Percentiles rank a stretch among this genome's conserved stretches.
These are phyloP conservation scores for Diaporthe ilicicola DNA, from an alignment of 2,329 filamentous ascomycete genomes.

Conservation along the genomic window DNA sequence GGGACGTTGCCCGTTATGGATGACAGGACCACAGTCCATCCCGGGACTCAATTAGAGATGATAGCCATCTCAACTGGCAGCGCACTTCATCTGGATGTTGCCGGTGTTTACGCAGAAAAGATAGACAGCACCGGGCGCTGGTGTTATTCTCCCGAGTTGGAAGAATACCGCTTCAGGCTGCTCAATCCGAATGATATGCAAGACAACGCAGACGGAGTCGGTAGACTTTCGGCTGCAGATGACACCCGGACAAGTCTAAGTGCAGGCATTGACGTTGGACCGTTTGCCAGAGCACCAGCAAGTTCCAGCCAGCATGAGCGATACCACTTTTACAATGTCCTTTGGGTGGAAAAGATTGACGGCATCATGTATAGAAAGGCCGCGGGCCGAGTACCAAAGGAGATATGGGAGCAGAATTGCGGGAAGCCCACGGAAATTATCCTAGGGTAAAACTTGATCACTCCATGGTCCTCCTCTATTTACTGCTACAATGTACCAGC, in stretches of 20 bases:
- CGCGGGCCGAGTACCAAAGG: background rate
- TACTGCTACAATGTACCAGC: too few relatives aligned
- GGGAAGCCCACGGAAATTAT: background rate
- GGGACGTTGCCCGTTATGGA: background rate
- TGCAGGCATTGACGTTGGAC: background rate
- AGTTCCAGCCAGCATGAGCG: too few relatives aligned
- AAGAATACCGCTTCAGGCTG: background rate
- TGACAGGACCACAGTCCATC: background rate
- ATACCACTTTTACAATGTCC: background rate
- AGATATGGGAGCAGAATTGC: background rate
- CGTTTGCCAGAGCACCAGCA: background rate
- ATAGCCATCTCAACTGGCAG: conserved; percentile 1
- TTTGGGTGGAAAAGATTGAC: background rate
- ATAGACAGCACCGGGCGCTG: background rate
- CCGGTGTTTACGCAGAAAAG: background rate
- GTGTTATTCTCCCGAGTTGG: background rate
- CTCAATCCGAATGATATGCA: too few relatives aligned
- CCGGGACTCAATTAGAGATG: background rate
- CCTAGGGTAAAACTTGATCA: background rate
- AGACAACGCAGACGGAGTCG: background rate
- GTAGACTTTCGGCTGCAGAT: background rate
- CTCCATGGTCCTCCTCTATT: too few relatives aligned
- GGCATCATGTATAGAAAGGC: background rate
- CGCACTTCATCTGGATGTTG: background rate
- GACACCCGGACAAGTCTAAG: background rate